Evolutionary conservation across 1,284 basidiomycete genomes (phyloP).

Genomic region (Ceratobasidium theobromae): DNA sequence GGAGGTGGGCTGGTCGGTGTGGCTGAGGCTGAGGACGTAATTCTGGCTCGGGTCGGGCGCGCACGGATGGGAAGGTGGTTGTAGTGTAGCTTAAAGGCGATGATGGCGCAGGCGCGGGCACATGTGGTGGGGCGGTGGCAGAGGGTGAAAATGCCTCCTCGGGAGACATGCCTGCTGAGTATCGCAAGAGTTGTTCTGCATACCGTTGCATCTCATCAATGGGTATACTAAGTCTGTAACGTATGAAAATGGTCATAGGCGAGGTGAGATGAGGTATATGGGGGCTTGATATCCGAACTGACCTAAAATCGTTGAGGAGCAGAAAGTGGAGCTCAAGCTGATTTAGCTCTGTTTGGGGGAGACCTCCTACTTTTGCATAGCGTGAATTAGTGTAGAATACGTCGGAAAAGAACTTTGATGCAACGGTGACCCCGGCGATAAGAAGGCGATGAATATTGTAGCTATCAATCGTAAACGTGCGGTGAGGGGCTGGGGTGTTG

Average conservation of each 20-base stretch:
- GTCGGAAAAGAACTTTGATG: constrained; percentile 98
- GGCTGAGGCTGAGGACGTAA: neutral
- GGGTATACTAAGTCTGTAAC: constrained; percentile 67
- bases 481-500: constrained; percentile 38
- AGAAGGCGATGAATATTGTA: constrained; percentile 96
- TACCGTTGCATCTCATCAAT: constrained; percentile 93
- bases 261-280: constrained; percentile 14
- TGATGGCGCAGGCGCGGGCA: constrained; percentile 1
- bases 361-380: constrained; percentile 96
- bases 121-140: constrained; percentile 28
- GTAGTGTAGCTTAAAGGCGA: too few species aligned
- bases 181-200: constrained; percentile 79
- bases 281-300: constrained; percentile 20
- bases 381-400: constrained; percentile 99
- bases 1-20: constrained; percentile 24
- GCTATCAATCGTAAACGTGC: constrained; percentile 91
- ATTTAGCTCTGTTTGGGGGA: constrained; percentile 92
- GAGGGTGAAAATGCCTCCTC: constrained; percentile 28
- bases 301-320: constrained; percentile 89
- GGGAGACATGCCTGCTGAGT: constrained; percentile 40
- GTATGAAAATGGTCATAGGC: neutral
- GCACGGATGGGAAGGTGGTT: neutral
- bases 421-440: constrained; percentile 96
- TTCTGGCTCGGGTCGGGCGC: neutral
- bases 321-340: constrained; percentile 97